Conservation (phyloP, 495 filamentous ascomycete genomes). For the Aspergillus wentii region DNA sequence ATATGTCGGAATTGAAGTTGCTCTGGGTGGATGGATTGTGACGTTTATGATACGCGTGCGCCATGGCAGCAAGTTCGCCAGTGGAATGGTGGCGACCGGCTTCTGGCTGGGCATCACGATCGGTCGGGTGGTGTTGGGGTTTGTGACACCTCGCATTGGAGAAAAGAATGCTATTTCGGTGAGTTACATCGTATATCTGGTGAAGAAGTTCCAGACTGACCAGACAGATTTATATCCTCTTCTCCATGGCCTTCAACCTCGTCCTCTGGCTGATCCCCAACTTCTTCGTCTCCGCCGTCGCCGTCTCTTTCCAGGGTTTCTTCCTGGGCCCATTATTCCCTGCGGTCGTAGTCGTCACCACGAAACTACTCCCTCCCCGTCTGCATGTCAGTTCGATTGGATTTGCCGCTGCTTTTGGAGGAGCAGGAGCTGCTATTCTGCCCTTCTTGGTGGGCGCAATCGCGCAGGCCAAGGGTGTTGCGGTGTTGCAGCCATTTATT, state of each 20-base stretch:
- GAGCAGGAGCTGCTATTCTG: slow-evolving; percentile 71
- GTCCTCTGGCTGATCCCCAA: slow-evolving; percentile 67
- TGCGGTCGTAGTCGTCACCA: slow-evolving; percentile 71
- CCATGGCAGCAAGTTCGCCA: slow-evolving; percentile 47
- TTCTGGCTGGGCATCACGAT: slow-evolving; percentile 65
- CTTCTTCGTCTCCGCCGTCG: slow-evolving; percentile 66
- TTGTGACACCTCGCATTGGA: slow-evolving; percentile 57
- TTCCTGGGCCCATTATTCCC: slow-evolving; percentile 67
- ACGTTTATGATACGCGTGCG: slow-evolving; percentile 60
- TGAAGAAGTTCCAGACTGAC: slow-evolving; percentile 1
- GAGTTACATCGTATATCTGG: slow-evolving; percentile 7
- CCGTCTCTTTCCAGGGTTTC: slow-evolving; percentile 66
- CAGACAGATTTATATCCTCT: slow-evolving; percentile 43
- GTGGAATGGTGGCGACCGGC: slow-evolving; percentile 59
- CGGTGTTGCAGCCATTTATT: slow-evolving; percentile 72
- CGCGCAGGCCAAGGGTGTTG: slow-evolving; percentile 73
- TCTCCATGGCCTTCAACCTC: slow-evolving; percentile 51
- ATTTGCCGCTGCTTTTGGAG: slow-evolving; percentile 78
- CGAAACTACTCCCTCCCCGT: slow-evolving; percentile 72
- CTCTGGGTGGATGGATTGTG: slow-evolving; percentile 69
- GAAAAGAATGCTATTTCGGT: slow-evolving; percentile 55
- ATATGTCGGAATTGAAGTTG: slow-evolving; percentile 84
- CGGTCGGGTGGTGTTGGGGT: slow-evolving; percentile 55
- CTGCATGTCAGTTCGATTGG: slow-evolving; percentile 80
- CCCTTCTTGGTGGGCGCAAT: slow-evolving; percentile 84